Percentiles rank a stretch among this genome's conserved stretches.
These are phyloP conservation scores for Phytophthora constricta DNA, from an alignment of 352 stramenopile species.

Conservation along the genomic window DNA sequence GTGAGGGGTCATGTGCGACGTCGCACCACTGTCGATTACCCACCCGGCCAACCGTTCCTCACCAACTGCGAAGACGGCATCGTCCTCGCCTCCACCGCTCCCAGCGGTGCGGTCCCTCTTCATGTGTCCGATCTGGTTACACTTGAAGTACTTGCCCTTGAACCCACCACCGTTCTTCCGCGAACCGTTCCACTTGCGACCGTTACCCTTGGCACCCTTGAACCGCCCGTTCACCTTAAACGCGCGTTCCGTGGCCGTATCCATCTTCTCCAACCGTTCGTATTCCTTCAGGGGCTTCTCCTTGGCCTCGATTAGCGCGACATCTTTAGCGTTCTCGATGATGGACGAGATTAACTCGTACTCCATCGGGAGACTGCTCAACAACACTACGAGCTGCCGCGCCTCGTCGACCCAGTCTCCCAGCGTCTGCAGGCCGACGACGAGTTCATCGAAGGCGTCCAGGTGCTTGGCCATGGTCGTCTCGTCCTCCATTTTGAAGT, in stretches of 20 bases:
- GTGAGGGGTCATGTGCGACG: conserved; percentile 15
- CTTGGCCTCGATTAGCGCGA: too few relatives aligned
- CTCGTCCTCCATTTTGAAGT: conserved; percentile 33
- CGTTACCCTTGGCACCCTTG: background rate
- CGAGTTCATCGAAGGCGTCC: conserved; percentile 34
- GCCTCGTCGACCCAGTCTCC: conserved; percentile 28
- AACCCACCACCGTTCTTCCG: background rate
- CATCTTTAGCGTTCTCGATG: too few relatives aligned
- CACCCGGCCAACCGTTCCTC: background rate
- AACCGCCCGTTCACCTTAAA: conserved; percentile 2
- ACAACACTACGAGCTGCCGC: conserved; percentile 32
- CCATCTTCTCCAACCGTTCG: conserved; percentile 21
- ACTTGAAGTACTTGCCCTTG: conserved; percentile 11
- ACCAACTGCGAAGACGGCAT: conserved; percentile 6
- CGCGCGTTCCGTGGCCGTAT: conserved; percentile 1
- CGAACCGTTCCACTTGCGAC: conserved; percentile 2
- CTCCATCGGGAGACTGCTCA: conserved; percentile 31
- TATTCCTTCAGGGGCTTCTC: too few relatives aligned
- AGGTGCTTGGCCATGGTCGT: conserved; percentile 18
- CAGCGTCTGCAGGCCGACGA: conserved; percentile 32
- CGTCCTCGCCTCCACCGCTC: background rate
- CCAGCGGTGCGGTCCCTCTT: background rate
- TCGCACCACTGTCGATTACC: conserved; percentile 23
- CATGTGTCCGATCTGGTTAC: conserved; percentile 2
- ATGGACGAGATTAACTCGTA: conserved; percentile 28